Evolutionary conservation across 116 monocot species (phyloP).

Genomic region (Iris pallida): DNA sequence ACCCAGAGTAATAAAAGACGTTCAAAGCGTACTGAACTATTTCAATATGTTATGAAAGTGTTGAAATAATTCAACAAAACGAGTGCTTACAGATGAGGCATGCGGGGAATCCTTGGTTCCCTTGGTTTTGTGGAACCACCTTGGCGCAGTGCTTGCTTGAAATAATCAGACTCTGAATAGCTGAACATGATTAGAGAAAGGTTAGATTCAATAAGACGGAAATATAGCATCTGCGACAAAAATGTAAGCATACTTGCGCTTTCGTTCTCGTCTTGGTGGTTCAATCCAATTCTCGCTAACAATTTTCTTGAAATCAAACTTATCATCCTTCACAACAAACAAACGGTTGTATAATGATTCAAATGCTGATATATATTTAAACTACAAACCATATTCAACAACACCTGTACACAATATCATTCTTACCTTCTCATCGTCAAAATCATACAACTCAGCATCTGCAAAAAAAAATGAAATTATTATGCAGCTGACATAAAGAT

Average conservation of each 20-base stretch:
- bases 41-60: not conserved
- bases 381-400: not conserved
- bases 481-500: not conserved
- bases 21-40: no score
- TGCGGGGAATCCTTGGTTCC: constrained; percentile 88
- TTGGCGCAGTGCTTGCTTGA: constrained; percentile 91
- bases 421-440: constrained; percentile 87
- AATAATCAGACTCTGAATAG: constrained; percentile 95
- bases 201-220: not conserved
- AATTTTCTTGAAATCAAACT: constrained; percentile 87
- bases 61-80: not conserved
- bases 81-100: constrained; percentile 86
- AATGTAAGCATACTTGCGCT: constrained; percentile 70
- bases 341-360: not conserved
- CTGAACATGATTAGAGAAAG: constrained; percentile 22
- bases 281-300: constrained; percentile 97
- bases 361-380: not conserved
- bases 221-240: not conserved
- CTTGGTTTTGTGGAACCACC: constrained; percentile 80
- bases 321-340: constrained; percentile 52
- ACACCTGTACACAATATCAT: not conserved
- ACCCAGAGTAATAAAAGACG: no score
- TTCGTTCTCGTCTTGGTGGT: constrained; percentile 88
- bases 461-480: constrained; percentile 23
- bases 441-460: constrained; percentile 93